Conservation (phyloP, 441 rosid genomes). For the Codiaeum variegatum region DNA sequence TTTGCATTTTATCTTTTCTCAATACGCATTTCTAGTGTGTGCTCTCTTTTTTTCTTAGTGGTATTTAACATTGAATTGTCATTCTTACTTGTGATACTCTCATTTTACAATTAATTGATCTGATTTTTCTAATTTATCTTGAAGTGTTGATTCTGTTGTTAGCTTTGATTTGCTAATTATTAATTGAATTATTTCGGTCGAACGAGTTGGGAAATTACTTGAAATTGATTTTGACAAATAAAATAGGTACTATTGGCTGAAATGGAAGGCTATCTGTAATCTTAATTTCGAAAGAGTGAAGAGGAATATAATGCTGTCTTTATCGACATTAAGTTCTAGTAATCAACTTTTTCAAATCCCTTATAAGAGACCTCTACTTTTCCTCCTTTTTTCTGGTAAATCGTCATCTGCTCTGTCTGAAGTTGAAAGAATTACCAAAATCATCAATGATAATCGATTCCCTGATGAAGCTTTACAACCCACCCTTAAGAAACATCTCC, state of each 20-base stretch:
- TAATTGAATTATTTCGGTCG: too few relatives aligned
- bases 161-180: too few relatives aligned
- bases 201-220: neutral
- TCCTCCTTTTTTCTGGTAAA: neutral
- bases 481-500: constrained; percentile 36
- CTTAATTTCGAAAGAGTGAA: neutral
- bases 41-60: too few relatives aligned
- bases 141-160: too few relatives aligned
- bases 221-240: neutral
- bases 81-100: too few relatives aligned
- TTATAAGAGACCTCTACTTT: neutral
- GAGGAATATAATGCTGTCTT: neutral
- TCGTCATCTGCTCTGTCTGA: constrained; percentile 15
- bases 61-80: too few relatives aligned
- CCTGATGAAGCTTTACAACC: constrained; percentile 55
- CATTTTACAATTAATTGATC: too few relatives aligned
- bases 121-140: too few relatives aligned
- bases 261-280: neutral
- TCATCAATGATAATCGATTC: constrained; percentile 71
- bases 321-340: neutral
- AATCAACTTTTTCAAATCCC: constrained; percentile 2
- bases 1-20: too few relatives aligned
- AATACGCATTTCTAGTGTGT: too few relatives aligned
- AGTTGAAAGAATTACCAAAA: constrained; percentile 45
- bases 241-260: neutral